These are phyloP conservation scores for Croton laevigatus DNA, from an alignment of 441 rosid genomes.

Conservation along the genomic window DNA sequence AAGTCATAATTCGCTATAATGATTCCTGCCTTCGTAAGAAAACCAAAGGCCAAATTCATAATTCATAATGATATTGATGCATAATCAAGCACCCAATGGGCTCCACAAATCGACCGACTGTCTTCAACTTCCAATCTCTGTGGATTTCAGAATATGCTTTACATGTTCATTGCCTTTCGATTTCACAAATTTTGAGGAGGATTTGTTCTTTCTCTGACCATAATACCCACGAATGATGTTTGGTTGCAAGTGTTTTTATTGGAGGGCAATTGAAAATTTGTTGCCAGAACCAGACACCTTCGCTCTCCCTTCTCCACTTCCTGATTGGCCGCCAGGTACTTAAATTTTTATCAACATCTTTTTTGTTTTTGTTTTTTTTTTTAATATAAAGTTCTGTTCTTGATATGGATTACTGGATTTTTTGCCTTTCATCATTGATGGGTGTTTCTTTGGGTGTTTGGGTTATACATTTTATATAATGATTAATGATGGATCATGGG, in stretches of 20 bases:
- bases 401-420: neutral
- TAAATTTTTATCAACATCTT: neutral
- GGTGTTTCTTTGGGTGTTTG: slow-evolving; percentile 18
- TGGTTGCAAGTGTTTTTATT: slow-evolving; percentile 49
- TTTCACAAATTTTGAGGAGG: no score
- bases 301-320: slow-evolving; percentile 60
- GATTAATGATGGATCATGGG: neutral
- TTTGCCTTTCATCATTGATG: slow-evolving; percentile 4
- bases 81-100: neutral
- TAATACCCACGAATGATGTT: slow-evolving; percentile 26
- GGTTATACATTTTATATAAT: neutral
- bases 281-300: slow-evolving; percentile 41
- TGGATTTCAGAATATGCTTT: neutral
- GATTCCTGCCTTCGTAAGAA: no score
- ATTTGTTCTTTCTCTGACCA: neutral
- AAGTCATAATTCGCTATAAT: no score
- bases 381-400: neutral
- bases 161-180: neutral
- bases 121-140: neutral
- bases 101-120: neutral
- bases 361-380: neutral
- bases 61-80: neutral
- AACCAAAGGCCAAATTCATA: neutral
- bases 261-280: slow-evolving; percentile 29
- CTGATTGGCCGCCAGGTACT: slow-evolving; percentile 68